Evolutionary conservation across 1,284 basidiomycete genomes (phyloP).

Genomic region (Puccinia novopanici): DNA sequence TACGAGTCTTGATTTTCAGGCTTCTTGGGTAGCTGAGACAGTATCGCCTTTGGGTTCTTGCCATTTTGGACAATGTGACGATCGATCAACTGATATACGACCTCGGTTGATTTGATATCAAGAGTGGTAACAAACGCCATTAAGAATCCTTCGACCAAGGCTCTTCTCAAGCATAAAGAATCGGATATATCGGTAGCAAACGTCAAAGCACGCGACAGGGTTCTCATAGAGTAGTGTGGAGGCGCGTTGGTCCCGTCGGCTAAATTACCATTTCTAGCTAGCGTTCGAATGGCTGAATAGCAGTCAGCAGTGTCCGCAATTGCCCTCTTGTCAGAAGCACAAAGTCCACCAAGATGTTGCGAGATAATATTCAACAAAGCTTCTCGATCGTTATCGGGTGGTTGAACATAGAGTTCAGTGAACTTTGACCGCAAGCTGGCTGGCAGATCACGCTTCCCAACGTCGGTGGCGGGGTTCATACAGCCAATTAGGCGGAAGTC

Average conservation of each 20-base stretch:
- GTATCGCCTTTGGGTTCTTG: slow-evolving; percentile 75
- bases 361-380: slow-evolving; percentile 83
- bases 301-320: slow-evolving; percentile 91
- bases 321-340: slow-evolving; percentile 81
- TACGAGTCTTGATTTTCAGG: slow-evolving; percentile 66
- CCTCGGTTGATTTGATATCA: slow-evolving; percentile 71
- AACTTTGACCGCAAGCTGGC: too few relatives aligned
- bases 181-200: slow-evolving; percentile 82
- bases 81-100: slow-evolving; percentile 72
- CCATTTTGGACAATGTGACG: slow-evolving; percentile 79
- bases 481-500: slow-evolving; percentile 95
- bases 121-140: slow-evolving; percentile 71
- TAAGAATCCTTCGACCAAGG: too few relatives aligned
- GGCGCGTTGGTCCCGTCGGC: slow-evolving; percentile 91
- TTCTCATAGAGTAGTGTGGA: slow-evolving; percentile 98
- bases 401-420: too few relatives aligned
- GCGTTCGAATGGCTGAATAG: slow-evolving; percentile 78
- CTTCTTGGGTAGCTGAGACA: slow-evolving; percentile 69
- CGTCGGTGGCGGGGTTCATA: too few relatives aligned
- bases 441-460: too few relatives aligned
- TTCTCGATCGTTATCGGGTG: slow-evolving; percentile 81
- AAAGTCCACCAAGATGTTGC: slow-evolving; percentile 84
- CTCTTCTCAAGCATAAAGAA: slow-evolving; percentile 73
- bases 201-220: slow-evolving; percentile 83
- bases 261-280: slow-evolving; percentile 77